Conservation (phyloP, 768 basidiomycete genomes). For the Hydnomerulius pinastri region DNA sequence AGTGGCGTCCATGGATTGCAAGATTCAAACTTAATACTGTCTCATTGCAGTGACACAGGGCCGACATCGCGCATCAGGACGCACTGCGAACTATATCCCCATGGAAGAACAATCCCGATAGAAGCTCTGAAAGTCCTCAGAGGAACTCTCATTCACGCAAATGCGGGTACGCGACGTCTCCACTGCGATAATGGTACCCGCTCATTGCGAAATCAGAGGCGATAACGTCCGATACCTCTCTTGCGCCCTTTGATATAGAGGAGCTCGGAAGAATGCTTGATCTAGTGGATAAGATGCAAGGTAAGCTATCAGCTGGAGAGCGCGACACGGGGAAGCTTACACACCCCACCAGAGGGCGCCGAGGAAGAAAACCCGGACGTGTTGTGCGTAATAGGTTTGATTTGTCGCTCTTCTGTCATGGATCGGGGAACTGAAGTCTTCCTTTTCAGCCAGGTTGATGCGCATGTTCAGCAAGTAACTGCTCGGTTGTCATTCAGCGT, state of each 20-base stretch:
- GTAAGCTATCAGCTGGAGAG: not conserved
- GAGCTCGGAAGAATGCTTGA: constrained; percentile 5
- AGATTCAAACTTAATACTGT: not conserved
- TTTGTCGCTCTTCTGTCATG: not conserved
- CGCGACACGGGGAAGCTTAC: not conserved
- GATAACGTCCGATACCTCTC: constrained; percentile 1
- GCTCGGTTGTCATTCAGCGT: not conserved
- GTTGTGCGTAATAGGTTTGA: not conserved
- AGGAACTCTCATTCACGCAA: not conserved
- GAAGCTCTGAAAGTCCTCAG: not conserved
- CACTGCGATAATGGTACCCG: not conserved
- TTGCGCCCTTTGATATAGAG: constrained; percentile 5
- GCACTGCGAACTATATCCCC: not conserved
- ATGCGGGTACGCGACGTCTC: too few relatives aligned
- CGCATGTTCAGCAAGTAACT: constrained; percentile 7
- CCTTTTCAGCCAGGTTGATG: constrained; percentile 5
- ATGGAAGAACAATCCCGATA: not conserved
- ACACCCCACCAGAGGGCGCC: not conserved
- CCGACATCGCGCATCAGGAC: not conserved
- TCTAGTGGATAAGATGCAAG: constrained; percentile 4
- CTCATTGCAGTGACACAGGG: not conserved
- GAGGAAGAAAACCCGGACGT: not conserved
- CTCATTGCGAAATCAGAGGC: not conserved
- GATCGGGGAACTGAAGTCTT: not conserved
- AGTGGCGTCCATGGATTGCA: not conserved